Base-by-base conservation (phyloP, 1,284 basidiomycete genomes). In the Clitocybe nebularis region DNA sequence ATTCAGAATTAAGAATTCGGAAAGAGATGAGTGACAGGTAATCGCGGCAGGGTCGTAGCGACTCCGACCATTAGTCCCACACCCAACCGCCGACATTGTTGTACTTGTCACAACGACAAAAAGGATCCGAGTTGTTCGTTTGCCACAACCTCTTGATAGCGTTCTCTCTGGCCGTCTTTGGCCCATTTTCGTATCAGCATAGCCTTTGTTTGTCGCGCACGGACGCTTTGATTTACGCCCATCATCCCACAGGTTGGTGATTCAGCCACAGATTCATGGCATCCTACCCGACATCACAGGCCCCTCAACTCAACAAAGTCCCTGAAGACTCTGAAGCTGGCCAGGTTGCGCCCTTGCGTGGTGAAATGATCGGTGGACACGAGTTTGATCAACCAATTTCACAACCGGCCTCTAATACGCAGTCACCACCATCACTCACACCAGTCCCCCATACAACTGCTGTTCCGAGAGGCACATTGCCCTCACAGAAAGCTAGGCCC, bases 311-410 rank as follows among this genome's bases (percentile, higher is more conserved):
- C 45, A 67, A 67, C 53, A 58, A 64, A 50, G 67, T 70, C 21
- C 64, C 67, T 47, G 71, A 70, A 58, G 71, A 71, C 54, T 62
- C 50, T 39, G 62, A 61, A 43, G 54, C 62, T 28, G 67, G 71
- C 46, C 57, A 68, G 41, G 60, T 66, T 45, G 74, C 77, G 16
- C 75, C 80, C 42, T 73, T 69, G 29, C 77, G 83, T 59, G 78
- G 76, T 48, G 76, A 76, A 26, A 65, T 71, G 55, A 74, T 80
- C 52, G 68, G 67, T 49, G 77, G 77, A 54, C 71, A 76, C 69
- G 77, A 80, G 68, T 81, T 74, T 66, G 77, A 81, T 62, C 61
- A 69, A 49, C 56, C 67, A 51, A 63, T 66, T 41, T 55, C 57
- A 24, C 59, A 48, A 60, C 49, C 47, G 59, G 52, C 53, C 47